Base-by-base conservation (phyloP, 2,329 filamentous ascomycete species). In the Hypomyces perniciosus region DNA sequence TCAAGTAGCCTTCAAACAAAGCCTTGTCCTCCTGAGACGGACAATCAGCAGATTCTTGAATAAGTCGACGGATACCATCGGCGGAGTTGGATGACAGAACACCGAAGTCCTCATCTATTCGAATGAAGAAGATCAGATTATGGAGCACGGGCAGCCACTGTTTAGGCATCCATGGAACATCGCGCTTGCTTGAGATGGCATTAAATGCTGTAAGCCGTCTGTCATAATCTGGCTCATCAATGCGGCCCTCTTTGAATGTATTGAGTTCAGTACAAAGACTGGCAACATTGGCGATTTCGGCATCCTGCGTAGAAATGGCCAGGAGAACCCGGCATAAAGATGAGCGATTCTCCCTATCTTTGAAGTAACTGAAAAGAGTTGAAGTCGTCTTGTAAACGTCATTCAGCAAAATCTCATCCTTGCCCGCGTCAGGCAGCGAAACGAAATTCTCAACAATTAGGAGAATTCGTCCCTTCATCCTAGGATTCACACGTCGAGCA, bases 141-240 rank as follows among this genome's bases (percentile, higher is more conserved):
- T 91, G 87, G 8, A 97, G 71, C 20, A 99, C 69, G 5, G 93
- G 91, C 47, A 85, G 79, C 92, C 93, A 99, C 67, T 96, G 88
- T 52, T 79, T 79, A 1, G 83, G 70, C 1, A 80, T 84, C 54
- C 91, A 81, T 0, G 74, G 69, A 1, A 65, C 65, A 35, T 81
- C 81, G n/a, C 79, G 72, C 3, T 80, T 71, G 38, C 80, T 78
- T 34, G 85, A 87, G 55, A 97, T 84, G 6, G 71, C 66, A 52
- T 78, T 84, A 69, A 93, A 97, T 3, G 90, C 90, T 43, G 77
- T 72, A 5, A 95, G 77, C 12, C 93, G 85, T 51, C 80, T 82
- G 58, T 95, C 88, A 63, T 95, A 96, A 68, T 97, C 88, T 1
- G 90, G 86, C 62, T 95, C 88, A 59, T 93, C 89, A 20, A 99